Conservation (phyloP, 2,329 filamentous ascomycete species). For the Microcyclospora pomicola region DNA sequence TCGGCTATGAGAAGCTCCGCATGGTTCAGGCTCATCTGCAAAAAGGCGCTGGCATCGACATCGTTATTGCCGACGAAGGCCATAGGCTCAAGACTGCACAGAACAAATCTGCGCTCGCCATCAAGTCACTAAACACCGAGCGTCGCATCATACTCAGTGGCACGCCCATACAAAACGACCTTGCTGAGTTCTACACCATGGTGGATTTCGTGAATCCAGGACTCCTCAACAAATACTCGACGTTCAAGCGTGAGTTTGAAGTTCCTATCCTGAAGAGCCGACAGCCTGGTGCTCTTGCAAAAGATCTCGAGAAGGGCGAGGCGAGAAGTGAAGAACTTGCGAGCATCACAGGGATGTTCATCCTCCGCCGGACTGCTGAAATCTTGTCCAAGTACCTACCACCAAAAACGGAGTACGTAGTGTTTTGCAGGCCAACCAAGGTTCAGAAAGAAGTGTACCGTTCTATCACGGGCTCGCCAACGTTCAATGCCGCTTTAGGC, state of each 20-base stretch:
- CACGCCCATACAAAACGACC: conserved; percentile 55
- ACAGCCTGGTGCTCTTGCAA: conserved; percentile 47
- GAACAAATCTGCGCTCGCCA: conserved; percentile 53
- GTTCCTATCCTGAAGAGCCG: conserved; percentile 48
- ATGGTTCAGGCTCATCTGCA: conserved; percentile 51
- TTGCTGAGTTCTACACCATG: conserved; percentile 53
- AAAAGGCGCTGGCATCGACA: conserved; percentile 50
- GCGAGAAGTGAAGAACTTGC: conserved; percentile 47
- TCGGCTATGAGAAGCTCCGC: conserved; percentile 58
- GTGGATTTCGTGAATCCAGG: conserved; percentile 58
- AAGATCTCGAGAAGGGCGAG: conserved; percentile 51
- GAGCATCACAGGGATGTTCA: conserved; percentile 47
- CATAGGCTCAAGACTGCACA: conserved; percentile 55
- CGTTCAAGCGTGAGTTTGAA: conserved; percentile 52
- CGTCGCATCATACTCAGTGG: conserved; percentile 51
- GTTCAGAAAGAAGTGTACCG: conserved; percentile 49
- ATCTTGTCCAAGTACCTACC: conserved; percentile 53
- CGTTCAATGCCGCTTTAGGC: conserved; percentile 48
- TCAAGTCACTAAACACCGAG: conserved; percentile 48
- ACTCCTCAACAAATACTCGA: conserved; percentile 46
- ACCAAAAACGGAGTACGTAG: conserved; percentile 52
- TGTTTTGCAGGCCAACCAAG: conserved; percentile 50
- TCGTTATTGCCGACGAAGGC: conserved; percentile 57
- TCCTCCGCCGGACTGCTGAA: conserved; percentile 51
- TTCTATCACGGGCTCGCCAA: conserved; percentile 48